phyloP scores from a whole-genome alignment of 352 stramenopile species.

The Plasmopara viticola region DNA sequence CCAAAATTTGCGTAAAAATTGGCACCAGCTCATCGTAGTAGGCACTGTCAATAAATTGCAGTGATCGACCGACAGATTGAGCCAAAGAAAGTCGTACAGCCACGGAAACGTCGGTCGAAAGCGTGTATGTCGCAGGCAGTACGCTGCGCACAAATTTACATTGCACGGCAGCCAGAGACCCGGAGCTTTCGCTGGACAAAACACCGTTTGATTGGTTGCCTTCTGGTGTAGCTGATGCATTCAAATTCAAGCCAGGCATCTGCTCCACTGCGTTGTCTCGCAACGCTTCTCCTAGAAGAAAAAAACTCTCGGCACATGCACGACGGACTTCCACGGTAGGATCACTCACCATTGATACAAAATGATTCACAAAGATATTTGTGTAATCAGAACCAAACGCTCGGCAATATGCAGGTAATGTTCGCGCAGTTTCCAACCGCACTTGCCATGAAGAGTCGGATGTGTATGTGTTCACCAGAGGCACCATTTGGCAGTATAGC shows the following conservation, averaged over 20 bases:
- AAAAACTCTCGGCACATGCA: constrained; percentile 61
- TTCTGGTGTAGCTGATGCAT: constrained; percentile 8
- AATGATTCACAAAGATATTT: constrained; percentile 85
- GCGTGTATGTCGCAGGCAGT: constrained; percentile 65
- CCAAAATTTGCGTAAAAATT: constrained; percentile 78
- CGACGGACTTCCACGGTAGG: constrained; percentile 81
- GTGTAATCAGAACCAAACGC: constrained; percentile 75
- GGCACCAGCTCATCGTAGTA: constrained; percentile 80
- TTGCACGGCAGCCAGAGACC: constrained; percentile 53
- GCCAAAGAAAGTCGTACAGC: constrained; percentile 68
- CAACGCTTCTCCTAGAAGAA: constrained; percentile 56
- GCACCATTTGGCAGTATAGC: constrained; percentile 76
- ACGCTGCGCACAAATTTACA: constrained; percentile 77
- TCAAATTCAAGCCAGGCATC: constrained; percentile 7
- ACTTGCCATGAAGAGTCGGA: constrained; percentile 86
- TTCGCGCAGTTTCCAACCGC: constrained; percentile 66
- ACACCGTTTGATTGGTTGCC: constrained; percentile 5
- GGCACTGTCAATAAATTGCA: constrained; percentile 55
- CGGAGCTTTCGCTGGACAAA: constrained; percentile 9
- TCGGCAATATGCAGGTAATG: constrained; percentile 65
- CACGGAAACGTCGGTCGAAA: constrained; percentile 73
- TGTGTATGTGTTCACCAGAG: constrained; percentile 85
- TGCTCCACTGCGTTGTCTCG: constrained; percentile 40
- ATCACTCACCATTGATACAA: constrained; percentile 75
- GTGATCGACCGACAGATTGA: constrained; percentile 64